A percentile compares a stretch with the other conserved stretches of the same genome.
These are phyloP conservation scores for Plasmodium reichenowi DNA, from an alignment of 169 alveolate species.

Conservation along the genomic window DNA sequence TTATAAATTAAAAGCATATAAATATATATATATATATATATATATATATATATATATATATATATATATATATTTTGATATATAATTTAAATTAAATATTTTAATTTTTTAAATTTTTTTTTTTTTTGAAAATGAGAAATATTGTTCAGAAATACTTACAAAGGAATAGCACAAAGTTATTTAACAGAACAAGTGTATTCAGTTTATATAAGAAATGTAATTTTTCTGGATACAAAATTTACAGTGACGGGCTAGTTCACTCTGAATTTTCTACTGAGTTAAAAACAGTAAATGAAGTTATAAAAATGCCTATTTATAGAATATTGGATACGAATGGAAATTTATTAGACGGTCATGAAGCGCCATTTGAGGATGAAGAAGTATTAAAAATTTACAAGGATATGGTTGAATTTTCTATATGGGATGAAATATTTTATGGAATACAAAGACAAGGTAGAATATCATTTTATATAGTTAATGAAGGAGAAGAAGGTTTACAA, in stretches of 20 bases:
- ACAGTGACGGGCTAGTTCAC: constrained; percentile 79
- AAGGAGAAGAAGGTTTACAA: constrained; percentile 97
- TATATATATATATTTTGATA: background rate
- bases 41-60: background rate
- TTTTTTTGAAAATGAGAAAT: constrained; percentile 31
- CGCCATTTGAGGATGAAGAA: constrained; percentile 83
- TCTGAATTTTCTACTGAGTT: constrained; percentile 85
- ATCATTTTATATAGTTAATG: constrained; percentile 95
- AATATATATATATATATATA: background rate
- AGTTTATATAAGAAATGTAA: constrained; percentile 23
- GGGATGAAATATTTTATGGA: constrained; percentile 88
- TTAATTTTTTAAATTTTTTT: background rate
- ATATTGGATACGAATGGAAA: constrained; percentile 85
- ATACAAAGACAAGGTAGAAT: constrained; percentile 93
- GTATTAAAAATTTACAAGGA: constrained; percentile 79
- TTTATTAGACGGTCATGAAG: constrained; percentile 77
- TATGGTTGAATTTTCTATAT: constrained; percentile 84
- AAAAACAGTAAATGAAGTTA: constrained; percentile 81
- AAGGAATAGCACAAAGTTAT: background rate
- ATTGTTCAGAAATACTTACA: constrained; percentile 24
- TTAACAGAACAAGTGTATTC: constrained; percentile 9
- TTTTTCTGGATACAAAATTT: constrained; percentile 49
- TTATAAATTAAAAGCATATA: too few relatives aligned
- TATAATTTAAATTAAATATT: background rate
- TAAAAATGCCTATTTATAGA: constrained; percentile 83